phyloP scores from a whole-genome alignment of 177 flowering plant species.

The Telopea speciosissima region DNA sequence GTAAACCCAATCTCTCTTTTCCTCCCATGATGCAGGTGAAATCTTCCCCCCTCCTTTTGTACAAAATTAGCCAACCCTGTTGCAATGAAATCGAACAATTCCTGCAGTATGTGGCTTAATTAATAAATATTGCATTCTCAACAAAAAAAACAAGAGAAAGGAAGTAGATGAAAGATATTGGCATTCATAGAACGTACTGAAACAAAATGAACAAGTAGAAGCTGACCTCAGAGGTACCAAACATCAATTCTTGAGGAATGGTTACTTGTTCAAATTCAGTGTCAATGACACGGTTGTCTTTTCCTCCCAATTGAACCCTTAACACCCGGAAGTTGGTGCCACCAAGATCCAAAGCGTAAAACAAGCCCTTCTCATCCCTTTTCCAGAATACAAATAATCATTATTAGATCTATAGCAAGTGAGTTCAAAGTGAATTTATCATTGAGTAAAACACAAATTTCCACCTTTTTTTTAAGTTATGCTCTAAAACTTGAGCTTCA shows the following conservation, averaged over 20 bases:
- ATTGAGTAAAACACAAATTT: slow-evolving; percentile 1
- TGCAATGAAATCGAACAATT: slow-evolving; percentile 81
- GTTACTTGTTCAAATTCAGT: slow-evolving; percentile 79
- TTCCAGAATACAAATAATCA: slow-evolving; percentile 7
- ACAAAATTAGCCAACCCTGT: slow-evolving; percentile 76
- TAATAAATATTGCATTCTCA: not conserved
- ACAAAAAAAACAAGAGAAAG: not conserved
- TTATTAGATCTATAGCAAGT: not conserved
- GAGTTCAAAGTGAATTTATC: not conserved
- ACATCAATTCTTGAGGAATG: slow-evolving; percentile 87
- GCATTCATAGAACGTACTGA: not conserved
- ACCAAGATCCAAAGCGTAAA: slow-evolving; percentile 92
- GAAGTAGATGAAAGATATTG: not conserved
- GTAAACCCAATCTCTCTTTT: slow-evolving; percentile 95
- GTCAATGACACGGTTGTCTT: slow-evolving; percentile 40
- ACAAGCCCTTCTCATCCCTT: slow-evolving; percentile 79
- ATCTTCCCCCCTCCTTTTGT: slow-evolving; percentile 60
- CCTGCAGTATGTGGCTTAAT: slow-evolving; percentile 42
- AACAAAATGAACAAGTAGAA: not conserved
- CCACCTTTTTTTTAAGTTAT: too few relatives aligned
- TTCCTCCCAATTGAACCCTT: slow-evolving; percentile 81
- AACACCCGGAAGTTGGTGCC: slow-evolving; percentile 95
- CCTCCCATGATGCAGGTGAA: slow-evolving; percentile 50
- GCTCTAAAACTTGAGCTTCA: too few relatives aligned
- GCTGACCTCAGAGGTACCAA: slow-evolving; percentile 68